Conservation (phyloP, 2,329 filamentous ascomycete genomes). For the Diplodia scrobiculata region DNA sequence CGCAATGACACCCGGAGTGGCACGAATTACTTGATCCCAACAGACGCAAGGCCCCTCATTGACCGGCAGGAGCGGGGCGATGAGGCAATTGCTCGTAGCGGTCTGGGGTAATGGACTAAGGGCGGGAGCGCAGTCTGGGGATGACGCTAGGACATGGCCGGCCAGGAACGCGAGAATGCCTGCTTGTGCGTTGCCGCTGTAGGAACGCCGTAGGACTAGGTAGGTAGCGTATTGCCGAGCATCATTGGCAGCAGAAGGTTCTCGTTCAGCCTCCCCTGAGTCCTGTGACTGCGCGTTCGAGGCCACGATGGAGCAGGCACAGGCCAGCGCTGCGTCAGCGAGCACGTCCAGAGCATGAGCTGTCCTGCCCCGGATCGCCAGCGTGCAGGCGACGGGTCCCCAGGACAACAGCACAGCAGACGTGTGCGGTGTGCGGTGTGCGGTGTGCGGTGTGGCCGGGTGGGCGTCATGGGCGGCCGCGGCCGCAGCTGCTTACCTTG, state of each 20-base stretch:
- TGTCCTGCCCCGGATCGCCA: constrained; percentile 13
- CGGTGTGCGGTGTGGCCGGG: neutral
- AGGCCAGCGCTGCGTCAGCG: neutral
- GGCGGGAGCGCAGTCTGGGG: constrained; percentile 21
- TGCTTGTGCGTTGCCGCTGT: constrained; percentile 18
- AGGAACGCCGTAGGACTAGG: constrained; percentile 7
- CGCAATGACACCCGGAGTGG: constrained; percentile 13
- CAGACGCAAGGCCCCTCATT: constrained; percentile 10
- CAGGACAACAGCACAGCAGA: neutral
- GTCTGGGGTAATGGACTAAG: constrained; percentile 17
- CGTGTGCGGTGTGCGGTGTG: neutral
- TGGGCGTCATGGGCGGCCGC: constrained; percentile 19
- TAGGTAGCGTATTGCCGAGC: constrained; percentile 23
- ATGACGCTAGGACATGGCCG: constrained; percentile 19
- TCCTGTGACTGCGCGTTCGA: constrained; percentile 7
- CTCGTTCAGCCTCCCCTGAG: constrained; percentile 15
- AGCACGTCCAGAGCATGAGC: neutral
- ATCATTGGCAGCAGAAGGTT: constrained; percentile 8
- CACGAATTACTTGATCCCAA: constrained; percentile 14
- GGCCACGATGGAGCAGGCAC: neutral
- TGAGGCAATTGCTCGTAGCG: constrained; percentile 9
- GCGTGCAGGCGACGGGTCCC: neutral
- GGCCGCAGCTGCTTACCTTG: neutral
- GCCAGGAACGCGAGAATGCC: constrained; percentile 15
- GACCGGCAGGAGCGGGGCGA: constrained; percentile 13